Conservation (phyloP, 352 stramenopile genomes). For the Peronospora tabacina region DNA sequence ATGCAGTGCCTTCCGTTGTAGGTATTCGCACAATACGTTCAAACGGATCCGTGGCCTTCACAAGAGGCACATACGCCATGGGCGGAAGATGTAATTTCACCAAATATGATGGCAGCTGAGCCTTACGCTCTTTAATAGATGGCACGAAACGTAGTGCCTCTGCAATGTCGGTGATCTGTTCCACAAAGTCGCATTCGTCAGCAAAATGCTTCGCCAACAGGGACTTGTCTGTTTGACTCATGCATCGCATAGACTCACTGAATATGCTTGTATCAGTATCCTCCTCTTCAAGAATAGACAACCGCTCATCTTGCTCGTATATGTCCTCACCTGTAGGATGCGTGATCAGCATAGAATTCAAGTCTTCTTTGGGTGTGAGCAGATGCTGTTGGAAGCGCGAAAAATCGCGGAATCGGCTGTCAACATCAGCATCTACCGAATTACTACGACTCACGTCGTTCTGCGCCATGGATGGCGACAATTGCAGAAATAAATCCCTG, state of each 20-base stretch:
- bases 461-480: slow-evolving; percentile 32
- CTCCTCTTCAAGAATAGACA: slow-evolving; percentile 53
- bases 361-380: slow-evolving; percentile 62
- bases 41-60: slow-evolving; percentile 84
- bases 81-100: slow-evolving; percentile 78
- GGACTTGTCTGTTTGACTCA: slow-evolving; percentile 77
- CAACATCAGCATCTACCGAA: slow-evolving; percentile 36
- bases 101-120: slow-evolving; percentile 67
- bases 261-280: slow-evolving; percentile 73
- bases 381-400: slow-evolving; percentile 84
- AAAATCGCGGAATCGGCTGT: slow-evolving; percentile 78
- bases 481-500: slow-evolving; percentile 26
- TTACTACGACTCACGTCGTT: slow-evolving; percentile 14
- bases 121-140: slow-evolving; percentile 69
- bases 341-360: slow-evolving; percentile 38
- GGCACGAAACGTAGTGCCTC: slow-evolving; percentile 80
- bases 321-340: slow-evolving; percentile 29
- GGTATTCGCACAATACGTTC: slow-evolving; percentile 83
- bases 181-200: slow-evolving; percentile 83
- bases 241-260: slow-evolving; percentile 50
- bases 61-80: slow-evolving; percentile 83
- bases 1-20: slow-evolving; percentile 79
- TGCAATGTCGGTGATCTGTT: slow-evolving; percentile 85
- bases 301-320: slow-evolving; percentile 36
- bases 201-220: slow-evolving; percentile 78